phyloP scores from a whole-genome alignment of 768 basidiomycete genomes.

The Tricholoma sp. region DNA sequence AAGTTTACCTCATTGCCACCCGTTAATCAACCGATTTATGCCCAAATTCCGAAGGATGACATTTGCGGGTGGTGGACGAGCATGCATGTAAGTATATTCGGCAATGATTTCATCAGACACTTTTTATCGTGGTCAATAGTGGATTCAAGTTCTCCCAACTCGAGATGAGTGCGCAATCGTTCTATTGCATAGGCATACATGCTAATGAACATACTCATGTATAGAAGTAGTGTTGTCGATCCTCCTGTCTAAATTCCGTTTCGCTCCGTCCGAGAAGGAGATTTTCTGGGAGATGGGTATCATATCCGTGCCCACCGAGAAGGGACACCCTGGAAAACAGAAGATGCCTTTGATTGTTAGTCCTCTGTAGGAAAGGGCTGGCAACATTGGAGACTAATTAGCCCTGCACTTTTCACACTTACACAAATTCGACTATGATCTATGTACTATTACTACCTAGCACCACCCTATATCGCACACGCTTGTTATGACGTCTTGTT shows the following conservation, averaged over 20 bases:
- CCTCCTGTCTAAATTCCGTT: slow-evolving; percentile 14
- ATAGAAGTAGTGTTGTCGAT: slow-evolving; percentile 15
- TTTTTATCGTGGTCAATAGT: slow-evolving; percentile 10
- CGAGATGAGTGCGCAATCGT: slow-evolving; percentile 33
- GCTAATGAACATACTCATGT: not conserved
- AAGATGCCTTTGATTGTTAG: slow-evolving; percentile 7
- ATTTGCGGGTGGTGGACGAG: slow-evolving; percentile 27
- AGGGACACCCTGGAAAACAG: slow-evolving; percentile 9
- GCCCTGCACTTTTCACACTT: too few species aligned
- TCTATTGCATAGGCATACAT: not conserved
- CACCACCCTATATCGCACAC: too few species aligned
- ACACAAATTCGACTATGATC: too few species aligned
- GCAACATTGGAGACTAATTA: too few species aligned
- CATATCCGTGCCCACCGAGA: slow-evolving; percentile 10
- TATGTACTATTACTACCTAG: too few species aligned
- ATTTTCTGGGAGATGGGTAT: slow-evolving; percentile 15
- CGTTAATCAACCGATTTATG: slow-evolving; percentile 18
- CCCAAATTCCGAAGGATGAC: slow-evolving; percentile 24
- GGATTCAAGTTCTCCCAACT: slow-evolving; percentile 42
- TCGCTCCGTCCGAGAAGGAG: slow-evolving; percentile 9
- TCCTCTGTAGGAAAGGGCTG: not conserved
- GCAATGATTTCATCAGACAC: not conserved
- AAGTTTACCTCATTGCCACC: slow-evolving; percentile 13
- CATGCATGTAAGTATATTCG: slow-evolving; percentile 28
- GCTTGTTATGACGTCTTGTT: too few species aligned